A percentile compares a stretch with the other conserved stretches of the same genome.
Evolutionary conservation across 345 rosid genomes (phyloP).

Genomic region (Rhodamnia argentea): DNA sequence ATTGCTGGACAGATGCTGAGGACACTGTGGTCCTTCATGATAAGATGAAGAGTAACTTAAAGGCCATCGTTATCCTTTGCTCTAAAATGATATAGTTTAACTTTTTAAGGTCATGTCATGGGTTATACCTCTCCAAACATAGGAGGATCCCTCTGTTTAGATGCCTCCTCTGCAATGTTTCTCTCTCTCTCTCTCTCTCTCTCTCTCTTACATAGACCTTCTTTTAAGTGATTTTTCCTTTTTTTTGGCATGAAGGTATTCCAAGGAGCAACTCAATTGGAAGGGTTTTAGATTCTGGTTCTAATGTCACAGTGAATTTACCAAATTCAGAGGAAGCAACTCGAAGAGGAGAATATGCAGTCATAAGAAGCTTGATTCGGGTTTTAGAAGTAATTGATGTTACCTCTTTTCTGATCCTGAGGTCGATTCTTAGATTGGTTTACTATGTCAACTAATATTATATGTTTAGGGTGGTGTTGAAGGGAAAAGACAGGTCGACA

Average conservation of each 20-base stretch:
- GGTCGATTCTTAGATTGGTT: slow-evolving; percentile 2
- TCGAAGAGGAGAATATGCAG: slow-evolving; percentile 89
- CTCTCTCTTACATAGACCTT: neutral
- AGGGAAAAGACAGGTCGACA: slow-evolving; percentile 94
- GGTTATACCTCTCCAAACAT: neutral
- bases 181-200: neutral
- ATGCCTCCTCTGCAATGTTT: neutral
- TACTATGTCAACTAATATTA: slow-evolving; percentile 6
- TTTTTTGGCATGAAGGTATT: slow-evolving; percentile 38
- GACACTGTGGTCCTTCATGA: neutral
- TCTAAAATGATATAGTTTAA: neutral
- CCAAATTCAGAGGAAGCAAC: slow-evolving; percentile 90
- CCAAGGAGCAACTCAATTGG: slow-evolving; percentile 81
- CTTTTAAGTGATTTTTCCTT: neutral
- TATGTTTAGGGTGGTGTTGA: slow-evolving; percentile 84
- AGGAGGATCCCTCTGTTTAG: neutral
- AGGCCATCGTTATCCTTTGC: neutral
- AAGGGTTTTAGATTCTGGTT: slow-evolving; percentile 56
- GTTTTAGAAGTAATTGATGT: slow-evolving; percentile 69
- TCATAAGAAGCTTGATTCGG: slow-evolving; percentile 87
- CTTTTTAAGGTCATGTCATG: neutral
- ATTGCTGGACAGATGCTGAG: neutral
- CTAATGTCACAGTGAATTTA: slow-evolving; percentile 44
- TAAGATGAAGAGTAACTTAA: neutral
- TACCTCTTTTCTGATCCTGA: slow-evolving; percentile 4